Conservation (phyloP, 768 basidiomycete genomes). For the Trametes cubensis region DNA sequence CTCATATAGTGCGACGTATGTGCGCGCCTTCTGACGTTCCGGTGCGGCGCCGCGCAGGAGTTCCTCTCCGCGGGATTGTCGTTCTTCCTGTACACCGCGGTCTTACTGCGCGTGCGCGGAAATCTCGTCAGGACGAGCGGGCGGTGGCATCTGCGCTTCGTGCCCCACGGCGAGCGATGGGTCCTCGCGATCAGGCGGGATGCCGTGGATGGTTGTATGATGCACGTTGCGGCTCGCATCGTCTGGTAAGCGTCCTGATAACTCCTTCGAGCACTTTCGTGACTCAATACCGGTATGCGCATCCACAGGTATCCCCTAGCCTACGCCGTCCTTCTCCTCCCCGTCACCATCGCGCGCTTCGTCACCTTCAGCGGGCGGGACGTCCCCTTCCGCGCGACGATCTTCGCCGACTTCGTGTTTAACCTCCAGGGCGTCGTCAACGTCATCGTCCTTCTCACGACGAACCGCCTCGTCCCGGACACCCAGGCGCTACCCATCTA, state of each 20-base stretch:
- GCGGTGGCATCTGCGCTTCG: conserved; percentile 36
- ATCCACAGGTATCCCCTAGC: conserved; percentile 27
- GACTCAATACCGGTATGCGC: neutral
- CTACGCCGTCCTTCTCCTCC: conserved; percentile 37
- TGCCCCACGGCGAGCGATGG: conserved; percentile 37
- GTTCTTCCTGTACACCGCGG: conserved; percentile 37
- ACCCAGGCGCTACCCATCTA: conserved; percentile 29
- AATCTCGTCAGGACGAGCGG: conserved; percentile 36
- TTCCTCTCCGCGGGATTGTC: conserved; percentile 39
- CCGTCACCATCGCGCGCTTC: conserved; percentile 39
- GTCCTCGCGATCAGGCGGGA: conserved; percentile 37
- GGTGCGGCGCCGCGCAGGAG: conserved; percentile 29
- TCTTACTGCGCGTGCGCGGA: conserved; percentile 42
- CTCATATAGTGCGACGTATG: too few species aligned
- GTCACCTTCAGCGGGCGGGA: conserved; percentile 32
- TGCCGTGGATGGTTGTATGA: conserved; percentile 36
- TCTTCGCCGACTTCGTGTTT: conserved; percentile 38
- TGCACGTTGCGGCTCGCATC: conserved; percentile 36
- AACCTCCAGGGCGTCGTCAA: conserved; percentile 40
- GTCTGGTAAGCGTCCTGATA: conserved; percentile 33
- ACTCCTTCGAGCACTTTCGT: neutral
- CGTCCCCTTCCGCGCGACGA: conserved; percentile 36
- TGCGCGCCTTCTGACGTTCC: too few species aligned
- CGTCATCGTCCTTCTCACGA: conserved; percentile 34
- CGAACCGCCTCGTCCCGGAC: conserved; percentile 37